phyloP scores from a whole-genome alignment of 805 yeast genomes.

The Yarrowia sp. region DNA sequence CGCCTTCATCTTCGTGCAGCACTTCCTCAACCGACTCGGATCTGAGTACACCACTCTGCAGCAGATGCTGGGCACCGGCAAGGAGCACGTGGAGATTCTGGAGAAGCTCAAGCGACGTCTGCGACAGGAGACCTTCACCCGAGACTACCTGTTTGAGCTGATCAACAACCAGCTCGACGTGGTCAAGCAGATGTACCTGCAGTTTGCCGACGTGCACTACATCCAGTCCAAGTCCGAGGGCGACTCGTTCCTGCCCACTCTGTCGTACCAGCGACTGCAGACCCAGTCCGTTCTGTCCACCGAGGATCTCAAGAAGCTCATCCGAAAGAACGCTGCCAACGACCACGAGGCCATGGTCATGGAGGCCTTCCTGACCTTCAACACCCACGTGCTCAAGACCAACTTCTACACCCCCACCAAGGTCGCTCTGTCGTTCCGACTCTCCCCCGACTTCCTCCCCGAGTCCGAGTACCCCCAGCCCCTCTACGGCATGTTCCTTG shows the following conservation, averaged over 20 bases:
- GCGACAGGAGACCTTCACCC: constrained; percentile 91
- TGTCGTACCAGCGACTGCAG: constrained; percentile 84
- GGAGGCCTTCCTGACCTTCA: constrained; percentile 81
- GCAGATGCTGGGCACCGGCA: constrained; percentile 65
- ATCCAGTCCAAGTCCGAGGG: constrained; percentile 58
- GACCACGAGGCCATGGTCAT: constrained; percentile 84
- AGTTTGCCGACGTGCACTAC: constrained; percentile 91
- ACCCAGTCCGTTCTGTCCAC: constrained; percentile 76
- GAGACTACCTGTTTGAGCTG: constrained; percentile 78
- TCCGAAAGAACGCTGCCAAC: constrained; percentile 71
- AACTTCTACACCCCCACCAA: constrained; percentile 93
- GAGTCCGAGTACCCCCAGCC: constrained; percentile 85
- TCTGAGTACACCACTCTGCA: constrained; percentile 80
- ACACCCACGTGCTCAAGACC: constrained; percentile 87
- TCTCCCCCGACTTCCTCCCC: constrained; percentile 87
- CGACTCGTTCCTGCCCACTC: constrained; percentile 57
- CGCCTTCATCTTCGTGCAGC: constrained; percentile 90
- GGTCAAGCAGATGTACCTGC: constrained; percentile 82
- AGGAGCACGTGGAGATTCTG: constrained; percentile 77
- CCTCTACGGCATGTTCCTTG: constrained; percentile 93
- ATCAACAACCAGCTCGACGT: constrained; percentile 73
- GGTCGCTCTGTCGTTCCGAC: constrained; percentile 92
- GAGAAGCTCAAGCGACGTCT: constrained; percentile 83
- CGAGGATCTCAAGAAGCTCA: constrained; percentile 72
- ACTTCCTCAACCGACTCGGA: constrained; percentile 92